A percentile compares a stretch with the other conserved stretches of the same genome.
These are phyloP conservation scores for Chaetomiaceae sp. DNA, from an alignment of 2,329 filamentous ascomycete species.

Conservation along the genomic window DNA sequence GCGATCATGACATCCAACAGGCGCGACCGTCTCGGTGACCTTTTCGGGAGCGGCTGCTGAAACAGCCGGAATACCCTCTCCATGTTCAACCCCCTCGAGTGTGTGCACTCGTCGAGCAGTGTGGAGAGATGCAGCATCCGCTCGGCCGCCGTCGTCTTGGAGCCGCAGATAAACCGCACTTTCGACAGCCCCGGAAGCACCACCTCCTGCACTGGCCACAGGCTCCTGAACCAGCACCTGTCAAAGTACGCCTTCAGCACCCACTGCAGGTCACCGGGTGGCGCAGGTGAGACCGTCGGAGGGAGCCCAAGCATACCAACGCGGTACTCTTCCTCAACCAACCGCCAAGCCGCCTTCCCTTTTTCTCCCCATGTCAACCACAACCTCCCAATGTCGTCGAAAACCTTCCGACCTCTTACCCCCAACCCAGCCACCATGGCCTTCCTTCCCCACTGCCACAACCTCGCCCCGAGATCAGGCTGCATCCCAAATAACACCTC, in stretches of 20 bases:
- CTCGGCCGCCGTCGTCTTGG: not conserved
- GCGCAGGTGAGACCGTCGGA: not conserved
- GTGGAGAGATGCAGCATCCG: conserved; percentile 6
- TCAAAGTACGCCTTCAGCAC: conserved; percentile 5
- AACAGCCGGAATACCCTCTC: not conserved
- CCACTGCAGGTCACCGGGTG: not conserved
- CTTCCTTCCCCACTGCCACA: not conserved
- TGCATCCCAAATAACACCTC: too few species aligned
- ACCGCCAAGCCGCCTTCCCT: not conserved
- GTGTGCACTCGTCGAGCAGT: not conserved
- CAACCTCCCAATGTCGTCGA: not conserved
- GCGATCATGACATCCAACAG: conserved; percentile 8
- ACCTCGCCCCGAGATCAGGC: not conserved
- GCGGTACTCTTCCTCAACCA: not conserved
- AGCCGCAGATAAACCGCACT: conserved; percentile 9
- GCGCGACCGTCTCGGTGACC: not conserved
- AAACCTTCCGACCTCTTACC: not conserved
- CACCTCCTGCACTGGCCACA: conserved; percentile 15
- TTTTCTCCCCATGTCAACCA: not conserved
- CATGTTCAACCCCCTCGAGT: not conserved
- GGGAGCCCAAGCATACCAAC: not conserved
- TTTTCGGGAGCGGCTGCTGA: not conserved
- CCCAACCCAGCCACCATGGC: not conserved
- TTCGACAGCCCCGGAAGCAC: conserved; percentile 4
- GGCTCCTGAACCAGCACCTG: conserved; percentile 6